Evolutionary conservation across 176 grass and related monocot genomes (phyloP).

Genomic region (Typha latifolia): DNA sequence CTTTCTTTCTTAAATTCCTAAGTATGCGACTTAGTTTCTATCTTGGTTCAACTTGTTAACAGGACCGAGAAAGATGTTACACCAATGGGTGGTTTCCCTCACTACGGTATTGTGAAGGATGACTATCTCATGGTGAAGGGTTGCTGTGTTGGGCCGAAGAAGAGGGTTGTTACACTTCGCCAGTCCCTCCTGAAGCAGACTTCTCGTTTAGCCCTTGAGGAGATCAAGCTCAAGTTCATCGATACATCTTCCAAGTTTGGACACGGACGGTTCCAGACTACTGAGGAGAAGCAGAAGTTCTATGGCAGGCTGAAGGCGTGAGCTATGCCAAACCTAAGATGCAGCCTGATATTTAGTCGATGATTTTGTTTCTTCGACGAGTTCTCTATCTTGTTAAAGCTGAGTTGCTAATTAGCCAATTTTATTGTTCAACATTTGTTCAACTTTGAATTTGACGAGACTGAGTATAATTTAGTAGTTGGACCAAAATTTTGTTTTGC

Average conservation of each 20-base stretch:
- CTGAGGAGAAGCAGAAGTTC: conserved; percentile 80
- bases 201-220: conserved; percentile 65
- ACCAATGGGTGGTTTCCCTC: conserved; percentile 94
- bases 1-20: background rate
- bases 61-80: conserved; percentile 99
- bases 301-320: conserved; percentile 59
- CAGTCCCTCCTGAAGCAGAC: conserved; percentile 86
- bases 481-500: no score
- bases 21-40: background rate
- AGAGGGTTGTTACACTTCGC: conserved; percentile 86
- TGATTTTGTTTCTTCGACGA: background rate
- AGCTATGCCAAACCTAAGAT: background rate
- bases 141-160: conserved; percentile 86
- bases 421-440: no score
- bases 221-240: conserved; percentile 96
- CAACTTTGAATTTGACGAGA: no score
- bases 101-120: conserved; percentile 82
- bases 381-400: no score
- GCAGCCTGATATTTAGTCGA: background rate
- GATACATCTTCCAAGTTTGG: conserved; percentile 98
- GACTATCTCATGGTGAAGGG: conserved; percentile 97
- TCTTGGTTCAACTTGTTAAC: background rate
- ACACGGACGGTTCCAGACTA: conserved; percentile 93
- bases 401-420: no score
- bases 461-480: no score